Evolutionary conservation across 345 rosid genomes (phyloP).

Genomic region (Gossypium anomalum): DNA sequence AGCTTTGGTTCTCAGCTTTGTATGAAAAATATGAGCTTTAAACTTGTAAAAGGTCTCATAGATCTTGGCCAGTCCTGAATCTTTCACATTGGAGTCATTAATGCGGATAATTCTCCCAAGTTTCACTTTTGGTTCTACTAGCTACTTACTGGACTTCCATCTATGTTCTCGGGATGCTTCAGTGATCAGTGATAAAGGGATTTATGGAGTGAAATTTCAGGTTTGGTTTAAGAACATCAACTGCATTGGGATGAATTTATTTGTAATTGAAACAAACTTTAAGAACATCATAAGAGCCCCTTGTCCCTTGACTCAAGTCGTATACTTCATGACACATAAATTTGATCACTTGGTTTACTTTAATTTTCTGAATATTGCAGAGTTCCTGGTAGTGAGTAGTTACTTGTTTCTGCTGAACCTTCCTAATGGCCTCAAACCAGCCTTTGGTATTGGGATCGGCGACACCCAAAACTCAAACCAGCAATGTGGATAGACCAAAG

Average conservation of each 20-base stretch:
- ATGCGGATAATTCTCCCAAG: not conserved
- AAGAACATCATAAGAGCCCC: no score
- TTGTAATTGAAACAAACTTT: not conserved
- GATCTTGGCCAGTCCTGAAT: not conserved
- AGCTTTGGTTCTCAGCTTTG: not conserved
- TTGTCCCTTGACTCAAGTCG: not conserved
- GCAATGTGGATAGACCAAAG: conserved; percentile 16
- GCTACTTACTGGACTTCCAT: not conserved
- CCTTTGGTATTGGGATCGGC: conserved; percentile 42
- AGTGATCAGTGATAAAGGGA: not conserved
- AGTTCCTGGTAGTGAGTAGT: not conserved
- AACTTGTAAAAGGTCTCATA: not conserved
- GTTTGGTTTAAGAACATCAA: not conserved
- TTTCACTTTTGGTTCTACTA: not conserved
- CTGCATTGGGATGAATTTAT: not conserved
- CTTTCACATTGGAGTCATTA: not conserved
- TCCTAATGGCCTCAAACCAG: conserved; percentile 46
- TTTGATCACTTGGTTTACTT: not conserved
- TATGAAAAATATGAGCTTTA: not conserved
- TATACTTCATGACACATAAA: not conserved
- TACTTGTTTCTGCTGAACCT: not conserved
- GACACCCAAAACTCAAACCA: conserved; percentile 26
- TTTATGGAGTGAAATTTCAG: not conserved
- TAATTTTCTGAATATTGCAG: not conserved
- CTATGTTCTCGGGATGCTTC: not conserved